Conservation (phyloP, 345 rosid species). For the Viola odorata region DNA sequence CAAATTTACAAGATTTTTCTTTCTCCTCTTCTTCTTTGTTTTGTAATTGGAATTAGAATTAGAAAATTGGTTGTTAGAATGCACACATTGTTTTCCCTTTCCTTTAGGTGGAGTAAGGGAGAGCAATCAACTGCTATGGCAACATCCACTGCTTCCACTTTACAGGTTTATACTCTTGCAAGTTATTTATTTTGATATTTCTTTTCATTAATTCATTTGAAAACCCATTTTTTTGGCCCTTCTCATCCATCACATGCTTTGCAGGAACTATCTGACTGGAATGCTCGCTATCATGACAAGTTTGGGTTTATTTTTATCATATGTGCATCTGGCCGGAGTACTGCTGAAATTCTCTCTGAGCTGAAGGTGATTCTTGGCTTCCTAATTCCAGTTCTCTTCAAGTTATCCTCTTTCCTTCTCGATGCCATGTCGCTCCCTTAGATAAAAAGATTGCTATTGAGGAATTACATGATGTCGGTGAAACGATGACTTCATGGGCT, state of each 20-base stretch:
- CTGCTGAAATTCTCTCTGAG: too few relatives aligned
- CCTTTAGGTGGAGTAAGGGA: slow-evolving; percentile 54
- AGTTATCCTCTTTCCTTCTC: too few relatives aligned
- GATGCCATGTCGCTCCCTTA: background rate
- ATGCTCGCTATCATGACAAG: background rate
- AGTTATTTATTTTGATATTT: background rate
- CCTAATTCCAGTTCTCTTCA: background rate
- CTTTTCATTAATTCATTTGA: slow-evolving; percentile 14
- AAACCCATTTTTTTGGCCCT: slow-evolving; percentile 38
- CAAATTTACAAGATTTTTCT: background rate
- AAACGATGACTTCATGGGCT: too few relatives aligned
- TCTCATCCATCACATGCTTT: background rate
- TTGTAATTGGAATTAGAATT: too few relatives aligned
- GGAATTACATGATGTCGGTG: background rate
- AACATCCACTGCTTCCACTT: slow-evolving; percentile 59
- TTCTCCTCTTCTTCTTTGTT: background rate
- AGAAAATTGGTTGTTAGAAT: background rate
- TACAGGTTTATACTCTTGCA: slow-evolving; percentile 37
- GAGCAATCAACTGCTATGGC: slow-evolving; percentile 89
- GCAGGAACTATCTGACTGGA: background rate
- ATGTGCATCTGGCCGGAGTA: too few relatives aligned
- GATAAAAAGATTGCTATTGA: background rate
- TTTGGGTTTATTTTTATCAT: background rate
- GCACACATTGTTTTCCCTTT: background rate
- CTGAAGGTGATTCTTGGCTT: too few relatives aligned